Conservation (phyloP, 2,329 filamentous ascomycete species). For the Lachnellula subtilissima region DNA sequence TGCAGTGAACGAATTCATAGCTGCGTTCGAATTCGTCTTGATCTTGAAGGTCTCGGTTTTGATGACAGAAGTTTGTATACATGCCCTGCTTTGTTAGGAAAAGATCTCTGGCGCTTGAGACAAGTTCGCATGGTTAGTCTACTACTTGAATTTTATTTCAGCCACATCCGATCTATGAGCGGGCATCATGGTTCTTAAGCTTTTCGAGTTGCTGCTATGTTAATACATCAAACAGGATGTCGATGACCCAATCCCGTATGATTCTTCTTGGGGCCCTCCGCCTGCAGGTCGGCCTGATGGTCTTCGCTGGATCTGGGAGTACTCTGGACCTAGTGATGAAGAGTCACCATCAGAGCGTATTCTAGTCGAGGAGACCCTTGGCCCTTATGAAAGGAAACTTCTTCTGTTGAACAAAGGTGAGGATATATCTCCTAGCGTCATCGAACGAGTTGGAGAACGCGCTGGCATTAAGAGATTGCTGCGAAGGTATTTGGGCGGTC, state of each 20-base stretch:
- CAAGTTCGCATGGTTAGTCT: conserved; percentile 13
- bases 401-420: conserved; percentile 36
- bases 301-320: conserved; percentile 51
- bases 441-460: neutral
- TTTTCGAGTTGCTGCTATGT: too few relatives aligned
- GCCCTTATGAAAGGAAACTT: conserved; percentile 48
- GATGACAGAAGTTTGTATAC: conserved; percentile 41
- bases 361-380: conserved; percentile 50
- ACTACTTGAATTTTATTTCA: too few relatives aligned
- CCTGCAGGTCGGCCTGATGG: conserved; percentile 29
- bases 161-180: too few relatives aligned
- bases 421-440: neutral
- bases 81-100: conserved; percentile 36
- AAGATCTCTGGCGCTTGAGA: conserved; percentile 23
- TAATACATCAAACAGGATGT: too few relatives aligned
- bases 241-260: conserved; percentile 34
- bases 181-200: too few relatives aligned
- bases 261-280: conserved; percentile 28
- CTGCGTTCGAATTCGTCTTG: conserved; percentile 29
- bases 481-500: neutral
- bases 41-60: conserved; percentile 33
- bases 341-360: conserved; percentile 37
- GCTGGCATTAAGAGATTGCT: neutral
- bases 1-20: conserved; percentile 34
- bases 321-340: conserved; percentile 39